A percentile compares a stretch with the other conserved stretches of the same genome.
phyloP scores from a whole-genome alignment of 1,284 basidiomycete genomes.

The Polyporus tsugae region DNA sequence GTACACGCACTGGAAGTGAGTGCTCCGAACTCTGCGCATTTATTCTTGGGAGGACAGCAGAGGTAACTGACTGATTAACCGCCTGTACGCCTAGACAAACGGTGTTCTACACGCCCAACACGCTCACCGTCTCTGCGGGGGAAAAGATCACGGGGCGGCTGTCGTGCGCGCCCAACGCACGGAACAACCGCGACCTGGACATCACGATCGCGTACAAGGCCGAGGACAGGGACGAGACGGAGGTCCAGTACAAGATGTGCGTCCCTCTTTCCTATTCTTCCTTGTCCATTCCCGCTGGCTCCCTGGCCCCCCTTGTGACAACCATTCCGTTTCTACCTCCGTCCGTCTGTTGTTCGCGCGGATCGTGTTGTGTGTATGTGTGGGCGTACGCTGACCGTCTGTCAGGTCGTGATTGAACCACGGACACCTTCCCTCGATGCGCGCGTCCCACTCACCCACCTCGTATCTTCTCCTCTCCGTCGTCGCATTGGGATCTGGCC shows the following conservation, averaged over 20 bases:
- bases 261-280: slow-evolving; percentile 48
- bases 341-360: background rate
- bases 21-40: slow-evolving; percentile 29
- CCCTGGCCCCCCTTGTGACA: background rate
- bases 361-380: slow-evolving; percentile 15
- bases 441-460: slow-evolving; percentile 9
- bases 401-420: slow-evolving; percentile 68
- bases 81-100: slow-evolving; percentile 71
- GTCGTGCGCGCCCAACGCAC: slow-evolving; percentile 84
- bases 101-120: slow-evolving; percentile 94
- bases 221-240: slow-evolving; percentile 46
- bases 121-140: slow-evolving; percentile 69
- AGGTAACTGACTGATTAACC: background rate
- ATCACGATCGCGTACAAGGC: slow-evolving; percentile 81
- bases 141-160: slow-evolving; percentile 79
- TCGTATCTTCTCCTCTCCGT: slow-evolving; percentile 9
- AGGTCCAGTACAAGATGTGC: slow-evolving; percentile 83
- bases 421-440: slow-evolving; percentile 12
- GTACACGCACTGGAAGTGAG: slow-evolving; percentile 97
- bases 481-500: background rate
- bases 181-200: slow-evolving; percentile 94
- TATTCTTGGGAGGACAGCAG: background rate
- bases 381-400: slow-evolving; percentile 67
- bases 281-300: background rate
- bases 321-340: background rate